Evolutionary conservation across 2,329 filamentous ascomycete genomes (phyloP).

Genomic region (Aspergillus fijiensis): DNA sequence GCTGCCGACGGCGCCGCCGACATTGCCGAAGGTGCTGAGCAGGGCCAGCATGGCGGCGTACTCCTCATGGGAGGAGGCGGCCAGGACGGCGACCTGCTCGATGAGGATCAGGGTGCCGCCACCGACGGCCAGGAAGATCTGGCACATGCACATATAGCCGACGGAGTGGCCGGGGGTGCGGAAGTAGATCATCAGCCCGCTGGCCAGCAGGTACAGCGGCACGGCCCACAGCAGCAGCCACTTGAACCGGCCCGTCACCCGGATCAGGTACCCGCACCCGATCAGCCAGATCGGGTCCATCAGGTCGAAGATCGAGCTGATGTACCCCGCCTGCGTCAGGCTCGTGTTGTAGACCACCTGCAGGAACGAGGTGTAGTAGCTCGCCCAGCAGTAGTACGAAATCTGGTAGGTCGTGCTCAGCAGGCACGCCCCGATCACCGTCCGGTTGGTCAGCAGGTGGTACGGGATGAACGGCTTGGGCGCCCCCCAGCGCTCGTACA

Average conservation of each 20-base stretch:
- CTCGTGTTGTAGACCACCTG: conserved; percentile 37
- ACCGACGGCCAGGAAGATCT: conserved; percentile 55
- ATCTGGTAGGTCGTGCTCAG: conserved; percentile 25
- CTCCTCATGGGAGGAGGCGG: conserved; percentile 52
- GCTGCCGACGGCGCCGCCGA: conserved; percentile 36
- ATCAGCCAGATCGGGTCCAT: conserved; percentile 56
- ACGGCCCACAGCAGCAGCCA: conserved; percentile 50
- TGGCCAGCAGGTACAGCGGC: conserved; percentile 50
- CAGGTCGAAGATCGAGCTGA: conserved; percentile 53
- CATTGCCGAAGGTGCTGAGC: conserved; percentile 35
- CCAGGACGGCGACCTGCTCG: conserved; percentile 55
- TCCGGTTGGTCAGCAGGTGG: conserved; percentile 43
- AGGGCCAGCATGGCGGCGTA: conserved; percentile 53
- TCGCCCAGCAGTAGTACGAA: conserved; percentile 26
- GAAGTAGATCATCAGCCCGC: conserved; percentile 55
- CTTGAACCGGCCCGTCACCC: conserved; percentile 52
- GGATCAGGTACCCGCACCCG: conserved; percentile 52
- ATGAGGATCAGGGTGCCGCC: conserved; percentile 53
- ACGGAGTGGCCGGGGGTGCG: conserved; percentile 47
- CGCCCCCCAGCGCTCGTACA: conserved; percentile 56
- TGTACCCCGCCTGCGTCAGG: conserved; percentile 35
- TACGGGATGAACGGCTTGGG: conserved; percentile 19
- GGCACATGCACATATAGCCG: conserved; percentile 55
- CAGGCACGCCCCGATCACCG: conserved; percentile 29
- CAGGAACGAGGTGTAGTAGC: conserved; percentile 38